Base-by-base conservation (phyloP, 305 asterid genomes). In the Fraxinus angustifolia region DNA sequence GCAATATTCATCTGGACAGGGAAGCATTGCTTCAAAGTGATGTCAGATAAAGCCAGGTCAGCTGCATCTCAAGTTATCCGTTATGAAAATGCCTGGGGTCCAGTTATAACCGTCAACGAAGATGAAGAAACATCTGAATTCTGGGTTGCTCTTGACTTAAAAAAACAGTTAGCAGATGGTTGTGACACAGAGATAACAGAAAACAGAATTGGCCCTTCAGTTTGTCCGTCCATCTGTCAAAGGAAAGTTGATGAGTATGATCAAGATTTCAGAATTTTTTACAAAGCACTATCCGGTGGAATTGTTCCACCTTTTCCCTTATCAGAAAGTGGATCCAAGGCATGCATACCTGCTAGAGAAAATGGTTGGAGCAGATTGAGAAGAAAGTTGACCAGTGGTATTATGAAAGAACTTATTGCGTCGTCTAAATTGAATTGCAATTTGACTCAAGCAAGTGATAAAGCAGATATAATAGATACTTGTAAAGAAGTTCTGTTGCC, bases 1-100 rank as follows among this genome's bases (percentile, higher is more conserved):
- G 93, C 89, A 82, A 85, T 94, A 53, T 95, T 90, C 72, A 89
- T 91, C 71, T 95, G 99, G 99, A 81, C 86, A 0, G 99, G 99
- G 67, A 89, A 85, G 89, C 81, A 78, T 72, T 94, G 97, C 82
- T 75, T 82, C 48, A 48, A 82, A 2, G 80, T 91, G 84, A 91
- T 95, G 97, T 87, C 91, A 4, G 97, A 93, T 38, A 80, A 89
- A 30, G 99, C 98, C 16, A 85, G 71, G 85, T 83, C 91, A 48
- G 94, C 97, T 83, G 98, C 97, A 48, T 78, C 82, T 67, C 98
- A 95, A 86, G 90, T 94, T 76, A 84, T 94, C 79, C 93, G 91
- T 30, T 95, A 95, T 73, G 99, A 95, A 79, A 90, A 79, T 71
- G 95, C 91, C 36, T 84, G 79, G 45, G 93, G 97, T 79, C 96